phyloP scores from a whole-genome alignment of 2,329 filamentous ascomycete genomes.

The Fusarium nurragi region DNA sequence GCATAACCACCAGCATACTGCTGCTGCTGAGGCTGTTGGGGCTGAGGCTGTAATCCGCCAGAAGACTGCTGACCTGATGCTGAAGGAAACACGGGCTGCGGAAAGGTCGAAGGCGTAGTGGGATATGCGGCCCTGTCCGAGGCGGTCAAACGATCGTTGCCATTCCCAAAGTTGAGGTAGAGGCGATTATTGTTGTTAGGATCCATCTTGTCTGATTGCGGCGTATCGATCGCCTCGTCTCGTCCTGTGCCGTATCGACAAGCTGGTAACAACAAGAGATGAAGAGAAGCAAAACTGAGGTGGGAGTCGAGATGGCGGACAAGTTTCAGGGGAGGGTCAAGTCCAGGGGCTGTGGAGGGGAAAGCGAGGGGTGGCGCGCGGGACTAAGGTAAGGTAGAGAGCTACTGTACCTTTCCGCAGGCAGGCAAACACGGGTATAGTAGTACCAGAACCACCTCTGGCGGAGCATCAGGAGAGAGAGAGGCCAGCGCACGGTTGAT shows the following conservation, averaged over 20 bases:
- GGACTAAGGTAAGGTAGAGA: slow-evolving; percentile 20
- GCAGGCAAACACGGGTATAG: slow-evolving; percentile 1
- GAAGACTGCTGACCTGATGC: slow-evolving; percentile 36
- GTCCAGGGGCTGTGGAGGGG: slow-evolving; percentile 42
- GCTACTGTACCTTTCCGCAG: slow-evolving; percentile 3
- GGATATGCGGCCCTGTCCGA: slow-evolving; percentile 78
- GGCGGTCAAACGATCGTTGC: slow-evolving; percentile 69
- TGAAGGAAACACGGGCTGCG: slow-evolving; percentile 78
- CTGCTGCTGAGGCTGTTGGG: slow-evolving; percentile 25
- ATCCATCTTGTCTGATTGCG: slow-evolving; percentile 56
- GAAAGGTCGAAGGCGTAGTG: slow-evolving; percentile 94
- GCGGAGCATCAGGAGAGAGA: slow-evolving; percentile 22
- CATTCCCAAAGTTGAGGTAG: slow-evolving; percentile 73
- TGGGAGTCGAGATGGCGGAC: slow-evolving; percentile 39
- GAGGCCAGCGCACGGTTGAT: slow-evolving; percentile 9
- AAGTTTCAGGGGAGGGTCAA: slow-evolving; percentile 43
- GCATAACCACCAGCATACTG: slow-evolving; percentile 59
- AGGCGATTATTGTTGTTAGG: slow-evolving; percentile 70
- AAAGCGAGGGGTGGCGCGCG: slow-evolving; percentile 33
- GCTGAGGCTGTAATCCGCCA: slow-evolving; percentile 49
- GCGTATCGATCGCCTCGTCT: slow-evolving; percentile 27
- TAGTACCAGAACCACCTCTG: slow-evolving; percentile 31
- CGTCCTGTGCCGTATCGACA: slow-evolving; percentile 33
- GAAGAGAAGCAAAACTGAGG: slow-evolving; percentile 30
- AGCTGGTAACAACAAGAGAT: slow-evolving; percentile 20